Conservation (phyloP, 495 filamentous ascomycete genomes). For the Clavariopsis aquatica region DNA sequence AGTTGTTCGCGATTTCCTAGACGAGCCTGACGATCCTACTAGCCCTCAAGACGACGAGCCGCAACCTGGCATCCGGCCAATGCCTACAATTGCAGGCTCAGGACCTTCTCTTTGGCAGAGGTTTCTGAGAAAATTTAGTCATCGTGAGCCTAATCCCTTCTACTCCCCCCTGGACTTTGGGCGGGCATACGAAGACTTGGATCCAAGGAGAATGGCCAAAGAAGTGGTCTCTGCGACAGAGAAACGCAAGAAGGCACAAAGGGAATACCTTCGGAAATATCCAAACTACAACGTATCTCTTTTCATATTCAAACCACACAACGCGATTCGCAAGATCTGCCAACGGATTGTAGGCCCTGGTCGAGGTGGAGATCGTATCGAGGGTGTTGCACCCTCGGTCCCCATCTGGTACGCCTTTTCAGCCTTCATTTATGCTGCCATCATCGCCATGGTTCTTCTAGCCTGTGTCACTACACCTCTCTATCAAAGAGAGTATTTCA, state of each 20-base stretch:
- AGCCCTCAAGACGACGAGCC: conserved; percentile 26
- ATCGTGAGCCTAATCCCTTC: conserved; percentile 89
- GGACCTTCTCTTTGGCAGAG: conserved; percentile 57
- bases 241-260: conserved; percentile 79
- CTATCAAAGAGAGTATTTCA: conserved; percentile 84
- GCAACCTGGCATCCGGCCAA: conserved; percentile 26
- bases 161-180: conserved; percentile 80
- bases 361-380: conserved; percentile 78
- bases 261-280: conserved; percentile 83
- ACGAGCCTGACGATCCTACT: conserved; percentile 57
- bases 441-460: conserved; percentile 94
- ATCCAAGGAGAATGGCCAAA: conserved; percentile 81
- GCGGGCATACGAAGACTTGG: conserved; percentile 70
- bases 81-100: conserved; percentile 45
- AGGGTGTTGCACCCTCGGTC: conserved; percentile 83
- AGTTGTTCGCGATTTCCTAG: conserved; percentile 89
- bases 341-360: conserved; percentile 92
- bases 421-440: conserved; percentile 87
- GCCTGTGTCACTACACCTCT: conserved; percentile 93
- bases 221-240: conserved; percentile 84
- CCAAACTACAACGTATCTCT: conserved; percentile 91
- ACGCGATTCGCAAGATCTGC: conserved; percentile 77
- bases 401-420: conserved; percentile 91
- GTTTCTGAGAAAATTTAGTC: conserved; percentile 54
- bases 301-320: conserved; percentile 77